Evolutionary conservation across 305 asterid genomes (phyloP).

Genomic region (Solanum aculeatissimum): DNA sequence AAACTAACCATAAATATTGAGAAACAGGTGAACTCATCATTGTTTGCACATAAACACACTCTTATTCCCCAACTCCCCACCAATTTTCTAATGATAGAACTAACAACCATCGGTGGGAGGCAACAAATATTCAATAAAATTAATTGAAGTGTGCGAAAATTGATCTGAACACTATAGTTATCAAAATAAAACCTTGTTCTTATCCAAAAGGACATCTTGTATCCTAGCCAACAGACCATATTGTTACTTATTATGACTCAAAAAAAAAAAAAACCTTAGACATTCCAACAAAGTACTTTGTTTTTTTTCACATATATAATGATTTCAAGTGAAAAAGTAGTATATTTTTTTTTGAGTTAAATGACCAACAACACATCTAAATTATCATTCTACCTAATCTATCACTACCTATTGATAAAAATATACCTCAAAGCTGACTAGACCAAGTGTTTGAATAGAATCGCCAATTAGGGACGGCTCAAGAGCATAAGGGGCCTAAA

Average conservation of each 20-base stretch:
- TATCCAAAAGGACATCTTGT: not conserved
- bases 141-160: too few species aligned
- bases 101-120: not conserved
- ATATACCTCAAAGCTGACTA: not conserved
- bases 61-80: not conserved
- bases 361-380: too few species aligned
- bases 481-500: too few species aligned
- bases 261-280: not conserved
- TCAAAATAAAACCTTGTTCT: not conserved
- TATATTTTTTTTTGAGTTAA: not conserved
- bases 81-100: not conserved
- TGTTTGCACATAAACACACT: not conserved
- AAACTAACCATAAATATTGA: not conserved
- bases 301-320: too few species aligned
- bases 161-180: accelerated
- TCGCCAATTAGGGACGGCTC: too few species aligned
- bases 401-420: not conserved
- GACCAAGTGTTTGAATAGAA: too few species aligned
- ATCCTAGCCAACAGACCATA: too few species aligned
- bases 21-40: not conserved
- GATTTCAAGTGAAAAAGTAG: not conserved
- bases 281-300: not conserved
- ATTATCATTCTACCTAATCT: too few species aligned
- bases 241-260: not conserved
- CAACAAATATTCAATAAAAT: accelerated